Base-by-base conservation (phyloP, 208 protist genomes). In the Trypanosoma brucei region DNA sequence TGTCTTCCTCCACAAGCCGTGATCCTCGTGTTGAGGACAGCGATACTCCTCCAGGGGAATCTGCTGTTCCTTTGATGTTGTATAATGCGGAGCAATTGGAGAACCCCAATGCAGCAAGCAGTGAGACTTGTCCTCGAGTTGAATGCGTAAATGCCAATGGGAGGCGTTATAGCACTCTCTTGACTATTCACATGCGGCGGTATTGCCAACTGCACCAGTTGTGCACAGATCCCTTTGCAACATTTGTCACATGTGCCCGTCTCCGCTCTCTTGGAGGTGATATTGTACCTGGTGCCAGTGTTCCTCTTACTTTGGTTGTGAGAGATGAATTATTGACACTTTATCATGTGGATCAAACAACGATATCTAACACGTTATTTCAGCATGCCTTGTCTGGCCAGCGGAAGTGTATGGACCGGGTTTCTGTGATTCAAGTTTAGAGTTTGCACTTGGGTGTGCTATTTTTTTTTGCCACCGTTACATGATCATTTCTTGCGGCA, bases 11-110 rank as follows among this genome's bases (percentile, higher is more conserved):
- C 22, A 22, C 22, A 22, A 22, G 22, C 22, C 22, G 22, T 22
- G 22, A 22, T 22, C 22, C 22, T 22, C 22, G 22, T 22, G 22
- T 22, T 22, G 22, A 22, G 22, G 22, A 22, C 22, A 22, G 22
- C 22, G 22, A 22, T 22, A 22, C 22, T 22, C 22, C 22, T 22
- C 22, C 22, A 22, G 22, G 22, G 22, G 22, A 22, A 22, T 22
- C 22, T 22, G 22, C 22, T 22, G 22, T 22, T 22, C 40, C 49
- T 6, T 54, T 46, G 3, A 57, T 79, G 48, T 37, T 72, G 5
- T 91, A 78, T 68, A 91, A 86, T 57, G 56, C 80, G 3, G 50
- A 54, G 35, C 84, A 91, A 62, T 71, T 91, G 42, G 64, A 49
- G 39, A 68, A 80, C 50, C 58, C 46, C 0, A 37, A 50, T 9